Percentiles rank a stretch among this genome's conserved stretches.
These are phyloP conservation scores for Pestalotiopsis sp. DNA, from an alignment of 2,329 filamentous ascomycete species.

Conservation along the genomic window DNA sequence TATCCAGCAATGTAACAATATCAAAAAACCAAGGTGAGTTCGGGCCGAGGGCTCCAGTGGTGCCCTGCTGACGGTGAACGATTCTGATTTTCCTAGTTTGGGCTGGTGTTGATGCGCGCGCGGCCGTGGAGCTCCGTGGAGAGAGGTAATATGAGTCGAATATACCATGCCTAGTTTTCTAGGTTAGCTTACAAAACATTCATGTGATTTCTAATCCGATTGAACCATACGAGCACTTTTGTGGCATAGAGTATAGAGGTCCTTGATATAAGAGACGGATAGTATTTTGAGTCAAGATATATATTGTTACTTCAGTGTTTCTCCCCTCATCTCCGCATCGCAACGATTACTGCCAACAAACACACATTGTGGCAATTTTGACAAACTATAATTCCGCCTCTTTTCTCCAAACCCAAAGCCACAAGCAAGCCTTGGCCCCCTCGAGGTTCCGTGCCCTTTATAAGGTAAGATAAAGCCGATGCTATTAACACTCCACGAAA, in stretches of 20 bases:
- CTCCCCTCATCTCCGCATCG: no score
- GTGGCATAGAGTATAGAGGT: no score
- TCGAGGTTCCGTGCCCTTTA: background rate
- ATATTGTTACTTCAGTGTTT: no score
- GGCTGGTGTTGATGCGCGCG: background rate
- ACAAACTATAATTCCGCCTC: background rate
- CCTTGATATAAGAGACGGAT: no score
- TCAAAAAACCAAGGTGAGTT: no score
- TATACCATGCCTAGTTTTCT: background rate
- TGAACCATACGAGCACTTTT: no score
- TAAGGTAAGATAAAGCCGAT: background rate
- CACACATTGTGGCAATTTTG: no score
- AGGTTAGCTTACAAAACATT: background rate
- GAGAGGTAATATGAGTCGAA: no score
- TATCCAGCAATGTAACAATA: no score
- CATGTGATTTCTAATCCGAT: background rate
- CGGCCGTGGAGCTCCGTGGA: constrained; percentile 6
- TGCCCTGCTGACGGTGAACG: background rate
- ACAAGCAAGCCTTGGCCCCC: no score
- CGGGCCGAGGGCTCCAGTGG: background rate
- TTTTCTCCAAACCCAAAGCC: background rate
- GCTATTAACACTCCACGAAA: background rate
- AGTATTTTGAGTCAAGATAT: no score
- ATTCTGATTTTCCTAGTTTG: background rate
- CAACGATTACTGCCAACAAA: no score